phyloP scores from a whole-genome alignment of 768 basidiomycete genomes.

The Candolleomyces eurysporus region DNA sequence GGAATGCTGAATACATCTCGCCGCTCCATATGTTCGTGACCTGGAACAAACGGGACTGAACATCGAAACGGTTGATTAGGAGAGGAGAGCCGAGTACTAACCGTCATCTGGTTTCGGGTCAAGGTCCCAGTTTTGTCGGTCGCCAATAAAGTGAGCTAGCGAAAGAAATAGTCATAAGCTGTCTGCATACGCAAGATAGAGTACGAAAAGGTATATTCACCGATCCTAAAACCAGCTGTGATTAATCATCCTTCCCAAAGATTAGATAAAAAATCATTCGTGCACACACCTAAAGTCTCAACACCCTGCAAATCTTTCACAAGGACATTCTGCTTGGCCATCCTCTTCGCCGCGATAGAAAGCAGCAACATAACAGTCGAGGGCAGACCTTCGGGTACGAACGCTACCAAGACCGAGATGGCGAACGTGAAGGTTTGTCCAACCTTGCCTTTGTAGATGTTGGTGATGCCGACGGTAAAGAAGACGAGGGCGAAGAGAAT shows the following conservation, averaged over 20 bases:
- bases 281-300: conserved; percentile 56
- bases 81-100: conserved; percentile 11
- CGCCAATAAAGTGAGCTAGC: conserved; percentile 60
- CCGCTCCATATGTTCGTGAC: conserved; percentile 66
- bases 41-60: conserved; percentile 19
- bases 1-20: conserved; percentile 64
- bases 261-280: conserved; percentile 14
- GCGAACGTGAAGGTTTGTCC: conserved; percentile 61
- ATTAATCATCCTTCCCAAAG: conserved; percentile 17
- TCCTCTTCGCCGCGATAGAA: conserved; percentile 68
- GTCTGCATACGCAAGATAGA: not conserved
- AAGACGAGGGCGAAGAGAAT: conserved; percentile 61
- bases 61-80: not conserved
- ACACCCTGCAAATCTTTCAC: conserved; percentile 75
- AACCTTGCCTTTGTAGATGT: conserved; percentile 62
- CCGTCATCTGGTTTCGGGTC: conserved; percentile 74
- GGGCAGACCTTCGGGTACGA: conserved; percentile 62
- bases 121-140: conserved; percentile 74
- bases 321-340: conserved; percentile 70
- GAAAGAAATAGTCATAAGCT: conserved; percentile 9
- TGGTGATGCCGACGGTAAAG: conserved; percentile 64
- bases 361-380: conserved; percentile 66
- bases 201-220: conserved; percentile 17
- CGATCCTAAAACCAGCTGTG: conserved; percentile 44
- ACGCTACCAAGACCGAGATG: conserved; percentile 59